Evolutionary conservation across 257 asterid species (phyloP).

Genomic region (Solanum chiquidenum): DNA sequence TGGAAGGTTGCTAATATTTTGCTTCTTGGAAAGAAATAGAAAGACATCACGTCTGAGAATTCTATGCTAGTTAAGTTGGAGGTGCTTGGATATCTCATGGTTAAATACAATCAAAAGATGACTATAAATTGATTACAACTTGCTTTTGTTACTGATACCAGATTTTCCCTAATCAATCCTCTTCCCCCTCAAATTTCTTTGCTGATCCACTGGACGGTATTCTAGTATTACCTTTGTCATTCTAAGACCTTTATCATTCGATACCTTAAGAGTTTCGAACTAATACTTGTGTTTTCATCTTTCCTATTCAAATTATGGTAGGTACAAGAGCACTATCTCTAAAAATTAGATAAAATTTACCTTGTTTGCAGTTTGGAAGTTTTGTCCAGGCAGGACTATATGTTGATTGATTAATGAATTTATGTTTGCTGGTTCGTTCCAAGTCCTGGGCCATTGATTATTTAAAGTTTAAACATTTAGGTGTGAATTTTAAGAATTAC

Average conservation of each 20-base stretch:
- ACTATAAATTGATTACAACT: background rate
- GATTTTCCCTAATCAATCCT: background rate
- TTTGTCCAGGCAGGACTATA: background rate
- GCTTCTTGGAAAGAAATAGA: background rate
- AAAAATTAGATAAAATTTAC: background rate
- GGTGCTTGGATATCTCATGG: background rate
- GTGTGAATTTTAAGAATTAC: background rate
- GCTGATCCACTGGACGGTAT: background rate
- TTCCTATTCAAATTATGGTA: background rate
- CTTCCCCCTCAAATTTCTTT: background rate
- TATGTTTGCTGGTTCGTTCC: background rate
- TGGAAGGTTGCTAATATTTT: background rate
- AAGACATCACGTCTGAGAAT: background rate
- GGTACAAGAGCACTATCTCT: background rate
- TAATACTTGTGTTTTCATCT: background rate
- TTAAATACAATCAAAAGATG: background rate
- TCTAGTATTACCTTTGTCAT: background rate
- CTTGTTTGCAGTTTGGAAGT: background rate
- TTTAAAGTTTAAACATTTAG: background rate
- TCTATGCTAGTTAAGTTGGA: background rate
- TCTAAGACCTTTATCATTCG: background rate
- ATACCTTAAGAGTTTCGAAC: background rate
- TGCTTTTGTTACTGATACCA: background rate
- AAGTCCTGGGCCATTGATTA: background rate
- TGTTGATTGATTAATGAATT: background rate